Percentiles rank a stretch among this genome's conserved stretches.
Conservation (phyloP, 2,329 filamentous ascomycete genomes). For the Neoascochyta sp. region DNA sequence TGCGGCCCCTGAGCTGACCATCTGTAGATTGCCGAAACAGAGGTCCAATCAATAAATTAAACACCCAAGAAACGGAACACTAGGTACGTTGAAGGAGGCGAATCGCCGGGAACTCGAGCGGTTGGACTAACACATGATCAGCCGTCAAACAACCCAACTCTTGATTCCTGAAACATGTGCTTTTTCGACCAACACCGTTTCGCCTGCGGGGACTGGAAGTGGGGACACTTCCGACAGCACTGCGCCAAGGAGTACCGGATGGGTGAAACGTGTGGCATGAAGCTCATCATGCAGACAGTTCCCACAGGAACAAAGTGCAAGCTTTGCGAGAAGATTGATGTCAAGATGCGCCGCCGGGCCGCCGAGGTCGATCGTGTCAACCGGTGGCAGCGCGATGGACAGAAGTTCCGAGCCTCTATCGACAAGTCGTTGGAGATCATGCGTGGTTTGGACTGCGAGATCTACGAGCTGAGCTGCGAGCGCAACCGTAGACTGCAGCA, state of each 20-base stretch:
- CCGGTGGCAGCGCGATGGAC: conserved; percentile 72
- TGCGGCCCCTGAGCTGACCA: conserved; percentile 32
- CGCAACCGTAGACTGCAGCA: conserved; percentile 37
- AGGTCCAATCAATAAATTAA: conserved; percentile 28
- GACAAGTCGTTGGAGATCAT: conserved; percentile 70
- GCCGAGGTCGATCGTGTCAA: conserved; percentile 72
- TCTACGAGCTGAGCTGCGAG: conserved; percentile 62
- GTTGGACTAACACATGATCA: conserved; percentile 29
- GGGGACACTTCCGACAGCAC: conserved; percentile 88
- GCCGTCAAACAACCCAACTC: conserved; percentile 28
- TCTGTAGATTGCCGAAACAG: too few species aligned
- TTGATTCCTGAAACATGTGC: conserved; percentile 64
- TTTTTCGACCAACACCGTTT: conserved; percentile 91
- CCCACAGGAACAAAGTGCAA: conserved; percentile 66
- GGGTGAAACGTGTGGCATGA: conserved; percentile 93
- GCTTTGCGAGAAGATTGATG: conserved; percentile 83
- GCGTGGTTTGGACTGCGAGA: conserved; percentile 66
- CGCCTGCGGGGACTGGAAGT: conserved; percentile 87
- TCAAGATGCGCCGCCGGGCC: conserved; percentile 70
- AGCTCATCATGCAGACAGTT: conserved; percentile 74
- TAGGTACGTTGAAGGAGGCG: conserved; percentile 31
- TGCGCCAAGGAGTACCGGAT: conserved; percentile 94
- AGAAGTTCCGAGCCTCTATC: conserved; percentile 56
- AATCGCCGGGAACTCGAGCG: too few species aligned
- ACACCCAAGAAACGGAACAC: conserved; percentile 16